A percentile compares a stretch with the other conserved stretches of the same genome.
Evolutionary conservation across 352 stramenopile genomes (phyloP).

Genomic region (Globisporangium okanoganense): DNA sequence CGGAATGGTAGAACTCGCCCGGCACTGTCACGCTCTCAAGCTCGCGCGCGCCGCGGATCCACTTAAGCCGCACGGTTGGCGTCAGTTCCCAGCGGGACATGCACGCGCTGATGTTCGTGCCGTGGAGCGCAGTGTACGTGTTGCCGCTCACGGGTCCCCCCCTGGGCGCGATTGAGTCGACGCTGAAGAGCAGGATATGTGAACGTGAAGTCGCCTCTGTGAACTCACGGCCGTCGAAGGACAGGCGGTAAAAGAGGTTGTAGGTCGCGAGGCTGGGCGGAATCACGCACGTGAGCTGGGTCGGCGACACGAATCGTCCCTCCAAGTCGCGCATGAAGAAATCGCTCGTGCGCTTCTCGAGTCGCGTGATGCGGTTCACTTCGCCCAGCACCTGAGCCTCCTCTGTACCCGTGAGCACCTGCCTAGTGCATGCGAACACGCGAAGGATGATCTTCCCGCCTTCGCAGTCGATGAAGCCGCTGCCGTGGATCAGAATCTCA

Average conservation of each 20-base stretch:
- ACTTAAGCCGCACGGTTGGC: slow-evolving; percentile 46
- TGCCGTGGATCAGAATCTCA: slow-evolving; percentile 39
- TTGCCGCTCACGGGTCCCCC: slow-evolving; percentile 65
- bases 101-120: slow-evolving; percentile 59
- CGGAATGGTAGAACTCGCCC: slow-evolving; percentile 53
- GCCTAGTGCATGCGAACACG: slow-evolving; percentile 42
- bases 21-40: slow-evolving; percentile 55
- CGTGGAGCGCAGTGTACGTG: slow-evolving; percentile 59
- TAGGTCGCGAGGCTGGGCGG: slow-evolving; percentile 52
- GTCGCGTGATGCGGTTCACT: slow-evolving; percentile 28
- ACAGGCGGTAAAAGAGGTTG: slow-evolving; percentile 61
- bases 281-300: slow-evolving; percentile 33
- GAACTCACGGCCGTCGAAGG: slow-evolving; percentile 50
- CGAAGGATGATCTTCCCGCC: slow-evolving; percentile 30
- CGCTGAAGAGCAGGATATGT: slow-evolving; percentile 52
- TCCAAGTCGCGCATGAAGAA: slow-evolving; percentile 50
- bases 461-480: slow-evolving; percentile 37
- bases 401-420: slow-evolving; percentile 21
- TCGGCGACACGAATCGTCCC: slow-evolving; percentile 34
- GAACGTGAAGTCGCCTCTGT: slow-evolving; percentile 29
- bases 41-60: slow-evolving; percentile 51
- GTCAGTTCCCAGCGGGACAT: slow-evolving; percentile 21
- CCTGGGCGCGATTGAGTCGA: slow-evolving; percentile 41
- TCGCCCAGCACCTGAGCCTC: slow-evolving; percentile 24
- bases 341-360: slow-evolving; percentile 23